Evolutionary conservation across 129 eudicot species (phyloP), one percentile per base, ranked within the genome.

Genomic region (Centella asiatica): DNA sequence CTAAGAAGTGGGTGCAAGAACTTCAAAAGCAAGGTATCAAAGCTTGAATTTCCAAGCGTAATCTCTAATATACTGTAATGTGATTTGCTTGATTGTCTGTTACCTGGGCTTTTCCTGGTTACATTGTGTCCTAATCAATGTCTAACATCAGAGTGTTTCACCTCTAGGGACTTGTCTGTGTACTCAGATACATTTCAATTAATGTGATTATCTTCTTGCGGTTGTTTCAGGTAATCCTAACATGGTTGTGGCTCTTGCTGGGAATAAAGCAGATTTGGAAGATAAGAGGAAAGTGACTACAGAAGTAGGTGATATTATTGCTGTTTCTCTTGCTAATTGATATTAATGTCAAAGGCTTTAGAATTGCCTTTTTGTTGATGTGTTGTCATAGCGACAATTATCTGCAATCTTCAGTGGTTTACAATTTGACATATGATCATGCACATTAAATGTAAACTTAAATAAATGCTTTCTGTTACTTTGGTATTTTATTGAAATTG

Each of bases 161-260:
- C n/a, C n/a, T n/a, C n/a, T n/a, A n/a, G n/a, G n/a, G n/a, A n/a
- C n/a, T n/a, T n/a, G n/a, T n/a, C n/a, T n/a, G n/a, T n/a, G n/a
- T n/a, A n/a, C n/a, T n/a, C n/a, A n/a, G n/a, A n/a, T n/a, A n/a
- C n/a, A n/a, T n/a, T n/a, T n/a, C n/a, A n/a, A n/a, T n/a, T n/a
- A n/a, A n/a, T n/a, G n/a, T n/a, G n/a, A n/a, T n/a, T n/a, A n/a
- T n/a, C n/a, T n/a, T n/a, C n/a, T 55, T 49, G 66, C 32, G 52
- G 50, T 23, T 65, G 25, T 32, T 69, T 34, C 73, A 92, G 98
- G 98, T 56, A 92, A 92, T 71, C 86, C 98, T 4, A 92, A 82
- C 80, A 84, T 92, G 95, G 95, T 92, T 20, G 84, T 87, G 98
- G 95, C 98, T 48, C 95, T 92, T 75, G 95, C 98, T 50, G 98